Evolutionary conservation across 305 asterid species (phyloP).

Genomic region (Fraxinus nigra): DNA sequence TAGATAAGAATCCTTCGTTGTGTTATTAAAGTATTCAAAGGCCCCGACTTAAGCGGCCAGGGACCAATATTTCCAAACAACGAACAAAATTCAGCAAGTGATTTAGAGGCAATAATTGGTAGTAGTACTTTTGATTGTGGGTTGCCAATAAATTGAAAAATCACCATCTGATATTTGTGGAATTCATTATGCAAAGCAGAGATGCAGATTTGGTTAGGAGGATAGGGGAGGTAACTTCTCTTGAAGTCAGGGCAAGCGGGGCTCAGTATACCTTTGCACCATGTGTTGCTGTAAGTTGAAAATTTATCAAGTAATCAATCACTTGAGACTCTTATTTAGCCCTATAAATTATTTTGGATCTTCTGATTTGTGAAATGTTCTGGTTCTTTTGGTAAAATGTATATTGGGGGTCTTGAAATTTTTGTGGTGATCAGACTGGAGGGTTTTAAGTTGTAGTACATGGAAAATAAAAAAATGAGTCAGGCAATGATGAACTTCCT

Average conservation of each 20-base stretch:
- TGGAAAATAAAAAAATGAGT: neutral
- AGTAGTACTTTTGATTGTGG: neutral
- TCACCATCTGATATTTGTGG: neutral
- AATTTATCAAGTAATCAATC: conserved; percentile 10
- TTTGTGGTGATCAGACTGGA: neutral
- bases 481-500: neutral
- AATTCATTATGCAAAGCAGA: conserved; percentile 31
- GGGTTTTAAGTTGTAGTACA: neutral
- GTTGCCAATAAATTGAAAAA: conserved; percentile 7
- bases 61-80: neutral
- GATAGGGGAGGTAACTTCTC: conserved; percentile 86
- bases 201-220: conserved; percentile 67
- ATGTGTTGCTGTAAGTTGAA: conserved; percentile 84
- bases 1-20: neutral
- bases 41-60: neutral
- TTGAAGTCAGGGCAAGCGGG: conserved; percentile 92
- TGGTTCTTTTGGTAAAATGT: neutral
- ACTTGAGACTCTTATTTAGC: neutral
- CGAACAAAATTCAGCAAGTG: neutral
- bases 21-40: neutral
- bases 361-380: neutral
- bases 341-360: neutral
- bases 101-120: neutral
- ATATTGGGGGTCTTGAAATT: neutral
- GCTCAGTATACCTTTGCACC: conserved; percentile 87